Base-by-base conservation (phyloP, 805 yeast species). In the Maudiozyma serrabonitensis region DNA sequence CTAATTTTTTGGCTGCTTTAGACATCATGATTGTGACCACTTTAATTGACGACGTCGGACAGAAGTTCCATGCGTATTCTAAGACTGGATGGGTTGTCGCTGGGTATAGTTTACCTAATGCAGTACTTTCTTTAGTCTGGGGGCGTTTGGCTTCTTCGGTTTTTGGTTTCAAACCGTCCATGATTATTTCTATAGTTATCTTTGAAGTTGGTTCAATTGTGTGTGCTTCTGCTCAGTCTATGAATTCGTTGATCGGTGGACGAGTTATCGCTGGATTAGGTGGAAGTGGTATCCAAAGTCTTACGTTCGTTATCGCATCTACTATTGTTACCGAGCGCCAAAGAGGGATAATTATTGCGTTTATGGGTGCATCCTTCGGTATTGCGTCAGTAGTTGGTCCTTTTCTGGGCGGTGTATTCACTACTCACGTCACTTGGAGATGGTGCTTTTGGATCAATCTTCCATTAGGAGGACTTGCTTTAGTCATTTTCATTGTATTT, bases 371-470 rank as follows among this genome's bases (percentile, higher is more conserved):
- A n/a, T 56, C 67, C 1, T 79, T 73, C 56, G 74, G 77, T 0
- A 64, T 75, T 2, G 75, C 83, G 0, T 70, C 77, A 8, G 80
- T 78, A 8, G 54, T 72, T 21, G 88, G 88, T 1, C 88, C 89
- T 0, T 67, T 81, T 39, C 59, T 82, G 23, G 88, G 87, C 13
- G 88, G 88, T 31, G 81, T 80, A 0, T 75, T 84, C 50, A 73
- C 85, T 1, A 65, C 77, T 2, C 67, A 74, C 46, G 78, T 73
- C 4, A 67, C 78, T n/a, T 84, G 89, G 89, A 70, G 89, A 57
- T 82, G 89, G 87, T 79, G 87, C 57, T 84, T 82, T 60, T 84
- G 79, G 64, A 71, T 84, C 53, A 84, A 83, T 62, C 62, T 84
- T 37, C 87, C 88, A 2, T 63, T 82, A 35, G 85, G 86, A 16